phyloP scores from a whole-genome alignment of 2,329 filamentous ascomycete genomes.

The Aspergillus vadensis region DNA sequence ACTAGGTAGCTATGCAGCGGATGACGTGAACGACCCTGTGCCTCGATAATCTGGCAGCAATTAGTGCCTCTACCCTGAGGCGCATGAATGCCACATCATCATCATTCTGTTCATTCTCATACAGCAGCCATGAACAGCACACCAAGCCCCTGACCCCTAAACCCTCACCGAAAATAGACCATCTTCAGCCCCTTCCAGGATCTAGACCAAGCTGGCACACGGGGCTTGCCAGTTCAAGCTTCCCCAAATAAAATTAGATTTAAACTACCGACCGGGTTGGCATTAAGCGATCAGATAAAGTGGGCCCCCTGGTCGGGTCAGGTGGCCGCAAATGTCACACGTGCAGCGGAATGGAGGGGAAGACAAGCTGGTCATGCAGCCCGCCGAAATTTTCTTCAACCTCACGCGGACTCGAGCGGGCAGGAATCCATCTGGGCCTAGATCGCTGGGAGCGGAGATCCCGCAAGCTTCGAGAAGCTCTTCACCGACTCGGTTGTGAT shows the following conservation, averaged over 20 bases:
- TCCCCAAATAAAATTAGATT: not conserved
- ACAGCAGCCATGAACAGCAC: too few species aligned
- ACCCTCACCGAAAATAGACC: too few species aligned
- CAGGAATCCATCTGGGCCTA: not conserved
- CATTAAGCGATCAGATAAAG: not conserved
- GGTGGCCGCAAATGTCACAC: not conserved
- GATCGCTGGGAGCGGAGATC: not conserved
- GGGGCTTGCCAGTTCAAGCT: too few species aligned
- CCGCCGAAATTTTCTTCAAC: constrained; percentile 4
- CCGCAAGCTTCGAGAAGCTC: not conserved
- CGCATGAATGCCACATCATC: too few species aligned
- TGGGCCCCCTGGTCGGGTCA: not conserved
- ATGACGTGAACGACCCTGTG: too few species aligned
- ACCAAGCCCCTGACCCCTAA: too few species aligned
- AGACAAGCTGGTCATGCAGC: not conserved
- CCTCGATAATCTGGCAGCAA: too few species aligned
- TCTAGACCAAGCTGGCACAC: too few species aligned
- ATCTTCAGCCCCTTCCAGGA: too few species aligned
- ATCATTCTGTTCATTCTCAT: too few species aligned
- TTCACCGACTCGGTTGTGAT: not conserved
- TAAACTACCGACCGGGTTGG: not conserved
- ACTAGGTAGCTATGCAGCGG: too few species aligned
- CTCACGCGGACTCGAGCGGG: not conserved
- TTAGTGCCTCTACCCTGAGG: too few species aligned
- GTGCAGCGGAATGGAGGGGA: not conserved